A percentile compares a stretch with the other conserved stretches of the same genome.
phyloP scores from a whole-genome alignment of 1,284 basidiomycete species.

The Fomitopsis palustris region DNA sequence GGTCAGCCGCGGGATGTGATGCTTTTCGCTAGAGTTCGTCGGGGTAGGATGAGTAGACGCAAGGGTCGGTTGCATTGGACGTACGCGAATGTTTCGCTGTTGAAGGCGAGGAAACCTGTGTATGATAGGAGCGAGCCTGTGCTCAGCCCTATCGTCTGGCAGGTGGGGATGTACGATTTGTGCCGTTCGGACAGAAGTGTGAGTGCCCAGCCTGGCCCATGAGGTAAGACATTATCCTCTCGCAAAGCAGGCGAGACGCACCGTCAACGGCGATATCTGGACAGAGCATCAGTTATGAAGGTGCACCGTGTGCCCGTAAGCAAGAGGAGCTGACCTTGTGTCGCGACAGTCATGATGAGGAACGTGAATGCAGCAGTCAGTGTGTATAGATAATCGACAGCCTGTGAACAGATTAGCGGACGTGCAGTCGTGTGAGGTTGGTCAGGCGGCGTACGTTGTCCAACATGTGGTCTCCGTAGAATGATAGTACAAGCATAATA shows the following conservation, averaged over 20 bases:
- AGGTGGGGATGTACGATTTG: constrained; percentile 1
- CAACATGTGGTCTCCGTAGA: neutral
- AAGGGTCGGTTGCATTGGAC: neutral
- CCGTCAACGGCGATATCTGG: neutral
- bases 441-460: neutral
- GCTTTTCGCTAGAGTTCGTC: neutral
- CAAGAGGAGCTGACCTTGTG: neutral
- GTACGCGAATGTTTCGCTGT: constrained; percentile 1
- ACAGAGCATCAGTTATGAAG: neutral
- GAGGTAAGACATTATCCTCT: neutral
- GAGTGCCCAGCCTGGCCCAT: neutral
- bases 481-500: constrained; percentile 2
- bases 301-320: neutral
- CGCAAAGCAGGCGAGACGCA: neutral
- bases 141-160: constrained; percentile 1
- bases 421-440: no score
- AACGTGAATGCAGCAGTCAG: neutral
- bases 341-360: neutral
- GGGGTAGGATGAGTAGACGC: neutral
- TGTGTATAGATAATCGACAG: constrained; percentile 1
- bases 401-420: neutral
- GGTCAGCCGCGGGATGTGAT: neutral
- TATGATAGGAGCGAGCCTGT: constrained; percentile 1
- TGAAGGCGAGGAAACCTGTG: neutral
- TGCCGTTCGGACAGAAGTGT: neutral